Conservation (phyloP, 192 early-diverging fungal genomes). For the Coemansia aciculifera region DNA sequence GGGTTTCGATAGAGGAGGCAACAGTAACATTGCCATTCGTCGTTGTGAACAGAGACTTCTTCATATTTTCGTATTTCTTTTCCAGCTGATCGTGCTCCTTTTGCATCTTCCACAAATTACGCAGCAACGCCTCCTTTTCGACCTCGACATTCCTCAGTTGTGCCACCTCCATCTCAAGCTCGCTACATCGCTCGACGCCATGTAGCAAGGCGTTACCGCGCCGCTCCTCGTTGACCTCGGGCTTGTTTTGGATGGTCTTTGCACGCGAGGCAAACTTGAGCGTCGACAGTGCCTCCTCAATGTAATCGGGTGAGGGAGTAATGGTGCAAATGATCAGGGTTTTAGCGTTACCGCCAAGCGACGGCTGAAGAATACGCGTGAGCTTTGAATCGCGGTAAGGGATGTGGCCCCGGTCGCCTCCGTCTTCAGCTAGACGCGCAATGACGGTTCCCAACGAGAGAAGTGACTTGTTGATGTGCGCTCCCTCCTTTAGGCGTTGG, state of each 20-base stretch:
- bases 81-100: conserved; percentile 36
- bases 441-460: conserved; percentile 93
- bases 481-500: conserved; percentile 93
- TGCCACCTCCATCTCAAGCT: conserved; percentile 54
- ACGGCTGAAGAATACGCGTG: conserved; percentile 90
- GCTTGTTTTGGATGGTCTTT: conserved; percentile 82
- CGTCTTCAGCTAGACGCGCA: conserved; percentile 74
- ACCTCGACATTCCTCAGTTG: conserved; percentile 57
- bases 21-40: conserved; percentile 10
- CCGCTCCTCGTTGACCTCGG: conserved; percentile 74
- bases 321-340: conserved; percentile 93
- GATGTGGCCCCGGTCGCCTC: conserved; percentile 71
- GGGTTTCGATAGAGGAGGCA: conserved; percentile 11
- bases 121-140: conserved; percentile 49
- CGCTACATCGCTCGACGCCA: conserved; percentile 44
- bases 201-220: conserved; percentile 54
- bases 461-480: conserved; percentile 91
- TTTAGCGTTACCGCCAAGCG: conserved; percentile 85
- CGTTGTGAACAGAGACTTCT: conserved; percentile 26
- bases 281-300: conserved; percentile 89
- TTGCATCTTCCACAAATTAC: conserved; percentile 35
- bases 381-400: conserved; percentile 97
- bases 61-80: conserved; percentile 28
- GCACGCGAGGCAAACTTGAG: conserved; percentile 93
- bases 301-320: conserved; percentile 67